A percentile compares a stretch with the other conserved stretches of the same genome.
These are phyloP conservation scores for Hygrocybe coccinea DNA, from an alignment of 768 basidiomycete genomes.

Conservation along the genomic window DNA sequence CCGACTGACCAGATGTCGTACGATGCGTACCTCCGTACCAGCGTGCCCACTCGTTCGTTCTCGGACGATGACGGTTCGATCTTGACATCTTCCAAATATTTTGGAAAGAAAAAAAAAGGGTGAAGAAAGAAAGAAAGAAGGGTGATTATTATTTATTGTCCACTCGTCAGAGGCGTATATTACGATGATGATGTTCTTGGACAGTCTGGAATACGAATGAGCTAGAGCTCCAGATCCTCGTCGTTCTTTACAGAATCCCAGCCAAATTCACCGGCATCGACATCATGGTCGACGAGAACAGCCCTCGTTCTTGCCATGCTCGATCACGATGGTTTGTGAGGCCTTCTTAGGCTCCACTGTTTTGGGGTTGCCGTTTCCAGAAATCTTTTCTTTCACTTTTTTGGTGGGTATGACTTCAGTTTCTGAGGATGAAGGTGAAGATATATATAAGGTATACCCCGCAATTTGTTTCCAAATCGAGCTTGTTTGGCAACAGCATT, in stretches of 20 bases:
- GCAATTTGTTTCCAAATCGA: too few relatives aligned
- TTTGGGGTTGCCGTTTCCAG: background rate
- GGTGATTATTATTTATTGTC: background rate
- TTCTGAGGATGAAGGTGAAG: constrained; percentile 8
- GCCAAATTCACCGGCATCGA: constrained; percentile 54
- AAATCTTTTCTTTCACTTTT: background rate
- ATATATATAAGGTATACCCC: background rate
- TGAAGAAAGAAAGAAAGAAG: background rate
- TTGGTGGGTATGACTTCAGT: background rate
- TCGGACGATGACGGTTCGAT: constrained; percentile 41
- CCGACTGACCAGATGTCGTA: constrained; percentile 68
- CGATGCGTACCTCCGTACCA: constrained; percentile 49
- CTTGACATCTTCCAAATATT: constrained; percentile 51
- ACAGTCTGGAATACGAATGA: constrained; percentile 62
- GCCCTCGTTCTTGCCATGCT: constrained; percentile 50
- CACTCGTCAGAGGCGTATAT: too few relatives aligned
- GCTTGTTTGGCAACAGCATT: background rate
- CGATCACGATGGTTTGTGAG: constrained; percentile 16
- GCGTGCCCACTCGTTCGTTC: constrained; percentile 41
- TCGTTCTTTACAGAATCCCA: constrained; percentile 57
- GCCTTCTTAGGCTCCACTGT: constrained; percentile 18
- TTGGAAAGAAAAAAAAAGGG: too few relatives aligned
- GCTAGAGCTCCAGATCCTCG: constrained; percentile 64
- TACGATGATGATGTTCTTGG: background rate
- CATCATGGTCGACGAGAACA: constrained; percentile 40